phyloP scores from a whole-genome alignment of 2,329 filamentous ascomycete species.

The Lachnellula arida region DNA sequence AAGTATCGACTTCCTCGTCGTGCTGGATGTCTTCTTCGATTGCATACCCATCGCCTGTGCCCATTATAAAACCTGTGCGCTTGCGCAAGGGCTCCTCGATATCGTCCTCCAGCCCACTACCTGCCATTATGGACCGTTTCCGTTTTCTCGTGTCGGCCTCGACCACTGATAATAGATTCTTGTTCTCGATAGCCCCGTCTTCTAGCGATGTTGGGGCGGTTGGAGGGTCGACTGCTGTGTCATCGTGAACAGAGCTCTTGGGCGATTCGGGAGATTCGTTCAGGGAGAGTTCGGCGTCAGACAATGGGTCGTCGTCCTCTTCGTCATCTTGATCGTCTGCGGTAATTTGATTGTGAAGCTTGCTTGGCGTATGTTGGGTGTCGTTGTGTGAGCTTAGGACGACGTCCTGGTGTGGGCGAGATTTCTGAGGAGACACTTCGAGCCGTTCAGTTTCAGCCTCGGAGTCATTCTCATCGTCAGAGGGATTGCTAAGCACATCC shows the following conservation, averaged over 20 bases:
- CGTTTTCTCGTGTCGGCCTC: slow-evolving; percentile 34
- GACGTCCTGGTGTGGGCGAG: slow-evolving; percentile 55
- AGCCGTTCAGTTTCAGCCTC: slow-evolving; percentile 94
- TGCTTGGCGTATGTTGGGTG: slow-evolving; percentile 65
- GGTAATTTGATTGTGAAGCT: slow-evolving; percentile 58
- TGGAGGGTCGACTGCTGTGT: slow-evolving; percentile 27
- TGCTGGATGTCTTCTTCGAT: slow-evolving; percentile 40
- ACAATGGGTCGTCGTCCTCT: slow-evolving; percentile 30
- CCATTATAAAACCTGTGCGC: slow-evolving; percentile 46
- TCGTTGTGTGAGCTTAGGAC: slow-evolving; percentile 52
- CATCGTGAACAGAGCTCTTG: slow-evolving; percentile 38
- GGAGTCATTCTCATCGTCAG: slow-evolving; percentile 60
- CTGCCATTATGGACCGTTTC: slow-evolving; percentile 33
- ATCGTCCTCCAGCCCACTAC: slow-evolving; percentile 31
- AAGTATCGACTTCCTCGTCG: slow-evolving; percentile 37
- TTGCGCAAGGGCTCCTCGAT: slow-evolving; percentile 41
- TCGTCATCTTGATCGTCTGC: slow-evolving; percentile 41
- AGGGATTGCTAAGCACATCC: slow-evolving; percentile 33
- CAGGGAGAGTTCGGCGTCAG: slow-evolving; percentile 34
- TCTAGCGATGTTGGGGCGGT: slow-evolving; percentile 34
- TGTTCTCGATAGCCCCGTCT: slow-evolving; percentile 25
- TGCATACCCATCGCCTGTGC: slow-evolving; percentile 41
- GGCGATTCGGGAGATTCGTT: slow-evolving; percentile 33
- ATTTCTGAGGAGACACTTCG: slow-evolving; percentile 75
- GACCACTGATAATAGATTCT: slow-evolving; percentile 17